Base-by-base conservation (phyloP, 2,329 filamentous ascomycete species). In the Periconia digitata region DNA sequence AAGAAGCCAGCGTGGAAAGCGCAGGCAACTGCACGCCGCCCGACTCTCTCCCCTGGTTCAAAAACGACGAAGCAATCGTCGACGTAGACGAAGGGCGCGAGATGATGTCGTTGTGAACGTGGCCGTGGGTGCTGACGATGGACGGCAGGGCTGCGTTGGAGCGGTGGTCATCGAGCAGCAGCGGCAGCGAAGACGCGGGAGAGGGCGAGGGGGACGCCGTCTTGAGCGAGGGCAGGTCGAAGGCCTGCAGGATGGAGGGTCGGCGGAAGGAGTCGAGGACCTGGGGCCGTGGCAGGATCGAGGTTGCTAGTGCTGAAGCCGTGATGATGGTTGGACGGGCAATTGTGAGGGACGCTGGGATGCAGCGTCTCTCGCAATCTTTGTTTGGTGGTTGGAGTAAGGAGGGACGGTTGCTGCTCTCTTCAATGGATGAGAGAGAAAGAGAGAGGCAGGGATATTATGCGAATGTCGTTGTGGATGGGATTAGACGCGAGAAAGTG, bases 251-350 rank as follows among this genome's bases (percentile, higher is more conserved):
- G 55, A 78, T 73, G 55, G 79, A 78, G 29, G 74, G 72, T 56
- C 76, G 70, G 60, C 72, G 67, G 64, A 74, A 69, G 62, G 69
- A 65, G 49, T 78, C 80, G 69, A 81, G 76, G 76, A 80, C 77
- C 75, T 80, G 77, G 57, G 81, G 79, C 78, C 79, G 75, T 64
- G 81, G 83, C 49, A 83, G 74, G 65, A 82, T 70, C 27, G 70
- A 73, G 64, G 78, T 77, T 72, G 79, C 80, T 71, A 84, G 78
- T 65, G 80, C 79, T 72, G 79, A 84, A 74, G 81, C 77, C 77
- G 78, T 81, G 61, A 43, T 72, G 62, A 12, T 53, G 57, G 53
- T 59, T 59, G 27, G 49, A 48, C 40, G 52, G 12, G 27, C n/a
- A 15, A 15, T 15, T 32, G 27, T 10, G 67, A 71, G 67, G 70